Evolutionary conservation across 2,329 filamentous ascomycete species (phyloP), one percentile per base, ranked within the genome.

Genomic region (Nemania diffusa): DNA sequence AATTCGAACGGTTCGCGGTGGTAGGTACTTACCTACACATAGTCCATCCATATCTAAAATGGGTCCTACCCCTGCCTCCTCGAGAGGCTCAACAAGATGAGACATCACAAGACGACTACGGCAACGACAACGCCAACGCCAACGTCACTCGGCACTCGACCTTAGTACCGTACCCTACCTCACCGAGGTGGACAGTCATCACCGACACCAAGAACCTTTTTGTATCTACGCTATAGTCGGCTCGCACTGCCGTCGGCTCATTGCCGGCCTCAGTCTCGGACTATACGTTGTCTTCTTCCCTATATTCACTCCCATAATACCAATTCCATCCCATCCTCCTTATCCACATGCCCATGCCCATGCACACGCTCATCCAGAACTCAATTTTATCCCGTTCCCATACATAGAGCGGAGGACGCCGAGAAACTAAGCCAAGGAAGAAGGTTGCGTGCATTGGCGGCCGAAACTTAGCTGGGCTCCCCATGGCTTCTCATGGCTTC

Each of bases 241-340:
- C 20, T 46, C 27, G 40, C 51, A 56, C 60, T 63, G 57, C 24
- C 27, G 15, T 56, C 51, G 59, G 59, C 20, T 40, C 51, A 56
- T 56, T 48, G 40, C 59, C 40, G 51, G 57, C 37, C 32, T 22
- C 48, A 37, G 48, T 26, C 11, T 37, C 40, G 24, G 34, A 42
- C 32, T 22, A 15, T 27, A 8, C 24, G 20, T 24, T 34, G 50
- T 27, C 27, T 11, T 32, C 17, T 44, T 44, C 40, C 40, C 57
- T 44, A 46, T 57, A 34, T 22, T 22, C 27, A 53, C 32, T 26
- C 17, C 26, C 26, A n/a, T n/a, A n/a, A n/a, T n/a, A n/a, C n/a
- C n/a, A n/a, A n/a, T n/a, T n/a, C n/a, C n/a, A n/a, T n/a, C n/a
- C n/a, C n/a, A n/a, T n/a, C n/a, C 17, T 37, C 42, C 56, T 40